Evolutionary conservation across 1,284 basidiomycete species (phyloP).

Genomic region (Apiotrichum laibachii): DNA sequence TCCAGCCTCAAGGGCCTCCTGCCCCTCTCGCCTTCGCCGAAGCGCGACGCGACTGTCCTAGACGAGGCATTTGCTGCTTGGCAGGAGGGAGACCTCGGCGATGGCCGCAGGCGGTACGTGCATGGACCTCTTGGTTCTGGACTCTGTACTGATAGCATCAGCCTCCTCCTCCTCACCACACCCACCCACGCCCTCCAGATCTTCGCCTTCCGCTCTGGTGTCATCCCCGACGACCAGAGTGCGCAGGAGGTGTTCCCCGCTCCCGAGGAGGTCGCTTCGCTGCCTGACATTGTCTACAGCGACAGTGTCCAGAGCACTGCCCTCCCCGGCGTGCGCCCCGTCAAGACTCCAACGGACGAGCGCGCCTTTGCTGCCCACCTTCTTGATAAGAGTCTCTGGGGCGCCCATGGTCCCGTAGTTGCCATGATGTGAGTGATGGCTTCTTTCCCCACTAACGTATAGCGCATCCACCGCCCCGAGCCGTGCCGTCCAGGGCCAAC

Average conservation of each 20-base stretch:
- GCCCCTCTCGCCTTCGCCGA: constrained; percentile 9
- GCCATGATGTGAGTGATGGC: constrained; percentile 26
- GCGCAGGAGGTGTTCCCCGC: constrained; percentile 31
- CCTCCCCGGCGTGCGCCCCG: not conserved
- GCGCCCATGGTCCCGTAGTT: constrained; percentile 17
- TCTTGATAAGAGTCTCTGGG: constrained; percentile 13
- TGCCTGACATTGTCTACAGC: constrained; percentile 30
- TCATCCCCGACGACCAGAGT: constrained; percentile 36
- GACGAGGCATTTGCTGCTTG: constrained; percentile 23
- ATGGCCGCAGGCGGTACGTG: constrained; percentile 21
- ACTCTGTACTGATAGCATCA: constrained; percentile 19
- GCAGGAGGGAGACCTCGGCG: constrained; percentile 36
- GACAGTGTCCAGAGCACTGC: constrained; percentile 6
- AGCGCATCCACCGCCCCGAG: constrained; percentile 3
- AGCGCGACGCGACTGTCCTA: not conserved
- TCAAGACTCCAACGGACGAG: constrained; percentile 3
- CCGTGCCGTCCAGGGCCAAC: constrained; percentile 4
- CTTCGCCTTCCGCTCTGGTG: constrained; percentile 23
- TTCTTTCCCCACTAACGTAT: not conserved
- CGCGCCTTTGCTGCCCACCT: constrained; percentile 16
- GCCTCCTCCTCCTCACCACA: constrained; percentile 30
- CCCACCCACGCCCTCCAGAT: constrained; percentile 33
- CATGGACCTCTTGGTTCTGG: not conserved
- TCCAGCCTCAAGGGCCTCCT: constrained; percentile 29
- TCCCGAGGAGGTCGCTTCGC: constrained; percentile 37